Base-by-base conservation (phyloP, 257 asterid species). In the Petunia secreta region DNA sequence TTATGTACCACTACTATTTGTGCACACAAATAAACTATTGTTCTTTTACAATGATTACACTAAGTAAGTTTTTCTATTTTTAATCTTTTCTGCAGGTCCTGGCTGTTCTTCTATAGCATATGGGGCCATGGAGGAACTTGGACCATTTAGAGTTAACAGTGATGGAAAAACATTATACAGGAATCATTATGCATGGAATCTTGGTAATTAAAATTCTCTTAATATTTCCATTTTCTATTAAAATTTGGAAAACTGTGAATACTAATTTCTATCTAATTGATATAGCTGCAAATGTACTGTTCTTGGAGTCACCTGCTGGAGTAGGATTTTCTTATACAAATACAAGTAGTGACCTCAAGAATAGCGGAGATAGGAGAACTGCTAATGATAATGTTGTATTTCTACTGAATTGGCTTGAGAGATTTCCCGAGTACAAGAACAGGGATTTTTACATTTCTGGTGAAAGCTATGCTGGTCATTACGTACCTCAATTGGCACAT, bases 291-390 rank as follows among this genome's bases (percentile, higher is more conserved):
- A 89, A 89, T 44, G 85, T 84, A 68, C 66, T 87, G 4, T 89
- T 89, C 86, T 78, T 89, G 79, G 92, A 89, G 79, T 87, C 91
- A 3, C 89, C 89, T 2, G 88, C 84, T 25, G 88, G 90, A 0
- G 88, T 88, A 41, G 93, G 93, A 46, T 90, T 90, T 87, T 90
- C 90, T 0, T 88, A 88, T 53, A 84, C 91, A 52, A 90, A 90
- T 84, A 86, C 85, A 1, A 48, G 84, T 41, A 71, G 85, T 1
- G 86, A 82, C 54, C 78, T 82, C 5, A 58, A 74, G 73, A 68
- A 25, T 63, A 82, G 83, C 0, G 90, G 88, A 9, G 90, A 86
- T 16, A 65, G 81, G 1, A 68, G 74, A 8, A 86, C 90, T 2
- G 86, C 90, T 1, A 38, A n/a, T 3, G 93, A 88, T 80, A 82